These are phyloP conservation scores for Podospora appendiculata DNA, from an alignment of 495 filamentous ascomycete genomes.

Conservation along the genomic window DNA sequence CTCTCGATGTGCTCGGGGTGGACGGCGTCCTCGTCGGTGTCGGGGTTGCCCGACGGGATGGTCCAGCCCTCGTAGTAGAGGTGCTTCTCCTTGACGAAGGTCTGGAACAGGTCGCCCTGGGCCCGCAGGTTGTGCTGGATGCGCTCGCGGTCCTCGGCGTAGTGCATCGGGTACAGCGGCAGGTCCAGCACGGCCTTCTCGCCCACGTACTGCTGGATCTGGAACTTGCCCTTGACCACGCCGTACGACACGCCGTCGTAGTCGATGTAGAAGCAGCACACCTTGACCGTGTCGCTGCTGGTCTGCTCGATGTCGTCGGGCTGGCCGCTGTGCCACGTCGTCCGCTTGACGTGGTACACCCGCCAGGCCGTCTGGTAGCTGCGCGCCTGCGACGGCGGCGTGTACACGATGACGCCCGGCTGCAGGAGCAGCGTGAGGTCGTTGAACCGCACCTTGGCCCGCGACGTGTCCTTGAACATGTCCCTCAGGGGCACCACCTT, in stretches of 20 bases:
- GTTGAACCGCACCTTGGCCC: slow-evolving; percentile 20
- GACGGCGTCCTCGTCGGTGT: not conserved
- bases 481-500: slow-evolving; percentile 25
- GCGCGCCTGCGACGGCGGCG: slow-evolving; percentile 14
- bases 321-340: not conserved
- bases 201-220: slow-evolving; percentile 43
- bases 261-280: slow-evolving; percentile 49
- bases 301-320: slow-evolving; percentile 8
- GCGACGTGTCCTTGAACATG: slow-evolving; percentile 12
- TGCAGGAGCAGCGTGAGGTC: slow-evolving; percentile 32
- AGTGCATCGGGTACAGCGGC: slow-evolving; percentile 46
- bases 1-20: slow-evolving; percentile 28
- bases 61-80: slow-evolving; percentile 36
- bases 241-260: slow-evolving; percentile 53
- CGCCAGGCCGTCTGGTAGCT: slow-evolving; percentile 23
- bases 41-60: slow-evolving; percentile 17
- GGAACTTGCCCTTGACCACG: slow-evolving; percentile 29
- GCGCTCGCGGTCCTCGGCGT: slow-evolving; percentile 21
- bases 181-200: slow-evolving; percentile 48
- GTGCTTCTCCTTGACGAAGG: slow-evolving; percentile 38
- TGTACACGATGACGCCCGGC: slow-evolving; percentile 25
- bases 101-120: slow-evolving; percentile 17
- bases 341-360: slow-evolving; percentile 18
- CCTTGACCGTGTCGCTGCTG: slow-evolving; percentile 16
- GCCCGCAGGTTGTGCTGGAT: slow-evolving; percentile 9